These are phyloP conservation scores for Hapsidospora chrysogenum DNA, from an alignment of 495 filamentous ascomycete species.

Conservation along the genomic window DNA sequence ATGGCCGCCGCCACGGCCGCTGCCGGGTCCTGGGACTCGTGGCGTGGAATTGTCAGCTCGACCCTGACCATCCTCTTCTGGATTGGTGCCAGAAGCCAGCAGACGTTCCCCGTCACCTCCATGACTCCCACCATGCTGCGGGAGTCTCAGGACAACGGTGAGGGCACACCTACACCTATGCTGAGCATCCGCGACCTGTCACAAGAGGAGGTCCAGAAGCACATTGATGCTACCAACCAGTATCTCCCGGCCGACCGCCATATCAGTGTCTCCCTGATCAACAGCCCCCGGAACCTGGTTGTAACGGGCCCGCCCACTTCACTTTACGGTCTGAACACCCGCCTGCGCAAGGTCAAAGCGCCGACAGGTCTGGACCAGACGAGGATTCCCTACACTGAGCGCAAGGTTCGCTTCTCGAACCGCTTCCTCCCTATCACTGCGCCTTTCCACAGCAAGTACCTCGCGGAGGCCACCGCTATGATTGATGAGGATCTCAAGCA, in stretches of 20 bases:
- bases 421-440: constrained; percentile 95
- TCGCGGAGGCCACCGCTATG: constrained; percentile 58
- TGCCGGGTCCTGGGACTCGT: constrained; percentile 77
- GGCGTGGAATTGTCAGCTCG: constrained; percentile 55
- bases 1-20: constrained; percentile 86
- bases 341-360: constrained; percentile 89
- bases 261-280: constrained; percentile 87
- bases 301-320: constrained; percentile 93
- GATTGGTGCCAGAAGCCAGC: constrained; percentile 97
- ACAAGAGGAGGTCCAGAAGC: constrained; percentile 68
- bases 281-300: constrained; percentile 92
- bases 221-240: constrained; percentile 90
- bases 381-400: constrained; percentile 80
- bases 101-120: constrained; percentile 88
- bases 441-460: constrained; percentile 93
- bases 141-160: constrained; percentile 85
- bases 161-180: constrained; percentile 93
- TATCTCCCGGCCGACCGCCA: constrained; percentile 85
- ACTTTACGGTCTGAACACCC: constrained; percentile 86
- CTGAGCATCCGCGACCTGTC: constrained; percentile 89
- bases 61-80: constrained; percentile 94
- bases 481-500: constrained; percentile 78
- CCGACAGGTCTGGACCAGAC: constrained; percentile 94
- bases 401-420: constrained; percentile 92
- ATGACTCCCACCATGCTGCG: constrained; percentile 83